Base-by-base conservation (phyloP, 1,139 yeast species). In the Lodderomyces orthopsilosis region DNA sequence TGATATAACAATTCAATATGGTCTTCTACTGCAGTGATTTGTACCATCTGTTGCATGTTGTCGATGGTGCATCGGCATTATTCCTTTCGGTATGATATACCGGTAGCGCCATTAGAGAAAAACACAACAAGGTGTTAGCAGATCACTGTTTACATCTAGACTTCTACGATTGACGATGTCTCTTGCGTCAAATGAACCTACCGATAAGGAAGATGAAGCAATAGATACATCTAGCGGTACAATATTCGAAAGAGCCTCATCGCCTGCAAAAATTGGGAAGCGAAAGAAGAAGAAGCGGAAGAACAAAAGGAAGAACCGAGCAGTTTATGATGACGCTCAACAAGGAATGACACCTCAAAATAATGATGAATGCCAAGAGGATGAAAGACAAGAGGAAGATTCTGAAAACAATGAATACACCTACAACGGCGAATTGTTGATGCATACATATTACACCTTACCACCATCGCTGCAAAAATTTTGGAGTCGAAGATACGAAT, bases 401-500 rank as follows among this genome's bases (percentile, higher is more conserved):
- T 32, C 6, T 8, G 19, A 36, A 2, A 8, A 30, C 13, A 39
- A 35, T 40, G 58, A 57, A 30, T 51, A 60, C 7, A 60, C 51
- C 4, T 56, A 53, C 14, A 62, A 54, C 15, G 63, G 65, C 35
- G 69, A 65, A 51, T 59, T 70, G 24, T 53, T 71, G 28, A 68
- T 68, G 66, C 77, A 72, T 46, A 66, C 65, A 9, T 51, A 57
- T 42, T 53, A 61, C 40, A 68, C 77, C 1, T 66, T 77, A 24
- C 81, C 81, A 0, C 44, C 48, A 1, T 58, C 64, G 2, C 58
- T 77, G 46, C 65, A 65, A 49, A 79, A 77, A 54, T 87, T 78
- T 62, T 86, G 88, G 85, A 55, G 59, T 26, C 72, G 77, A 41
- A 65, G 95, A 35, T 77, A 83, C 56, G 54, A 58, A 17, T 62